phyloP scores from a whole-genome alignment of 805 yeast species.

The Saccharomycopsis oosterbeekiorum region DNA sequence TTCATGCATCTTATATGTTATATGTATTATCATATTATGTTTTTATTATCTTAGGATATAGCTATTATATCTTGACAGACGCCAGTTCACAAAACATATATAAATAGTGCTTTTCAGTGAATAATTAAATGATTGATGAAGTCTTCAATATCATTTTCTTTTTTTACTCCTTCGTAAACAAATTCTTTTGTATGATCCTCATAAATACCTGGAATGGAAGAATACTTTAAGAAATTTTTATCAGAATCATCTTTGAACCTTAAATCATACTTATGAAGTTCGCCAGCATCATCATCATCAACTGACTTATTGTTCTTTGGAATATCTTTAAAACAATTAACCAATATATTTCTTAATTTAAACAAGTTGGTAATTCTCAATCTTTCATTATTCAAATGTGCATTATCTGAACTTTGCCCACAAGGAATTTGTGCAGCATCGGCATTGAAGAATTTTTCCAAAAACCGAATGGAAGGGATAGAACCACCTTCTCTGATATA shows the following conservation, averaged over 20 bases:
- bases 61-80: background rate
- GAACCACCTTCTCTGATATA: slow-evolving; percentile 95
- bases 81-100: no score
- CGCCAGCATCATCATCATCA: background rate
- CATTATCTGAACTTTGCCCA: slow-evolving; percentile 91
- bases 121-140: background rate
- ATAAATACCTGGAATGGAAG: background rate
- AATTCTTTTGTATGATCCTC: background rate
- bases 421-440: slow-evolving; percentile 95
- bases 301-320: slow-evolving; percentile 18
- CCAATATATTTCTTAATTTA: slow-evolving; percentile 57
- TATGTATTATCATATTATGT: no score
- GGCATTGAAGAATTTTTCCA: slow-evolving; percentile 75
- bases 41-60: no score
- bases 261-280: background rate
- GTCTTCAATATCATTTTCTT: background rate
- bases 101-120: background rate
- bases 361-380: slow-evolving; percentile 68
- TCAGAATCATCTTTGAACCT: background rate
- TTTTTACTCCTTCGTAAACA: background rate
- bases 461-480: slow-evolving; percentile 77
- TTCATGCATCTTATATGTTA: no score
- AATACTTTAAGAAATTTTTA: background rate
- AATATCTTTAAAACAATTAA: slow-evolving; percentile 39
- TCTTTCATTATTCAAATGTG: slow-evolving; percentile 84